phyloP scores from a whole-genome alignment of 208 protist genomes.

The Trypanosoma platydactyli region DNA sequence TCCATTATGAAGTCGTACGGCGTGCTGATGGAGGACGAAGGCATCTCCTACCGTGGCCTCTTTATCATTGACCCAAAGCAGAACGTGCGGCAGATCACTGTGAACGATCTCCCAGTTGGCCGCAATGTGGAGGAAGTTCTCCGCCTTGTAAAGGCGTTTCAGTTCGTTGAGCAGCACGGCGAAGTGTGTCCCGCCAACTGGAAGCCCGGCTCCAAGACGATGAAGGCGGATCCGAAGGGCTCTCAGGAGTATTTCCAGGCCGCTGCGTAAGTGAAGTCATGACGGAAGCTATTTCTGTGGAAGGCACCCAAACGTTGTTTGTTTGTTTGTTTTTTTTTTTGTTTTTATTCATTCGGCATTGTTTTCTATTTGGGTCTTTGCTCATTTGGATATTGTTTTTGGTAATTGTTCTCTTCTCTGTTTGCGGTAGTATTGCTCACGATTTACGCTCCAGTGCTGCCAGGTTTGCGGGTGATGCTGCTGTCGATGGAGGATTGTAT shows the following conservation, averaged over 20 bases:
- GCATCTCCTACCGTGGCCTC: conserved; percentile 89
- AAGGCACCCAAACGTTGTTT: conserved; percentile 2
- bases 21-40: conserved; percentile 90
- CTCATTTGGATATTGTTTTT: too few relatives aligned
- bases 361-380: too few relatives aligned
- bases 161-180: conserved; percentile 94
- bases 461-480: too few relatives aligned
- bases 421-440: too few relatives aligned
- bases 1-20: conserved; percentile 92
- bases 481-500: too few relatives aligned
- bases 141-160: conserved; percentile 95
- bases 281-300: background rate
- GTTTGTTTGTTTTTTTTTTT: conserved; percentile 24
- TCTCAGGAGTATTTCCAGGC: conserved; percentile 87
- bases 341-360: too few relatives aligned
- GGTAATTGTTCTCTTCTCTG: too few relatives aligned
- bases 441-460: too few relatives aligned
- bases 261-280: background rate
- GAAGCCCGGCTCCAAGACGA: conserved; percentile 87
- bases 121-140: conserved; percentile 94
- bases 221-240: conserved; percentile 93
- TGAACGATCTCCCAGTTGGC: conserved; percentile 97
- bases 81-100: conserved; percentile 90
- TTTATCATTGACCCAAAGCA: conserved; percentile 96
- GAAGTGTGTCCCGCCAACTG: conserved; percentile 96